Conservation (phyloP, 148 eudicot genomes). For the Talinum fruticosum region DNA sequence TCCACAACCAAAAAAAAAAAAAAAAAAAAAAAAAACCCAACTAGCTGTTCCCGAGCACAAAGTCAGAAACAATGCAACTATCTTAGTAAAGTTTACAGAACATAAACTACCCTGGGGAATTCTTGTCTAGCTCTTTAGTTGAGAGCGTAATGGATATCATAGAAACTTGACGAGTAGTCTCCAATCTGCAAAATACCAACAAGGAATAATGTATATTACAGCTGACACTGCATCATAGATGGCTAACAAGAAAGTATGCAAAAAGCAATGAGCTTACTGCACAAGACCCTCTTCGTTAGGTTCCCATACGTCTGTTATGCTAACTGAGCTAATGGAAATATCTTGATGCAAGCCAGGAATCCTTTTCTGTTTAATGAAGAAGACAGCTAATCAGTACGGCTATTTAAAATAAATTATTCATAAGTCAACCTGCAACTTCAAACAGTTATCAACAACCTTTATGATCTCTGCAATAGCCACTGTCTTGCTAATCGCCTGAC, state of each 20-base stretch:
- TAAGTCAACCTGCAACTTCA: neutral
- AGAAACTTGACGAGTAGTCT: conserved; percentile 90
- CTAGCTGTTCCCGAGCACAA: no score
- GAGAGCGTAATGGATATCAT: conserved; percentile 88
- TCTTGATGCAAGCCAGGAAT: conserved; percentile 80
- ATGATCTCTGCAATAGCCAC: conserved; percentile 84
- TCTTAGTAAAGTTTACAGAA: neutral
- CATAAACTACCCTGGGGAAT: conserved; percentile 72
- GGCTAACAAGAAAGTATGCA: neutral
- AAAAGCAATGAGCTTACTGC: conserved; percentile 47
- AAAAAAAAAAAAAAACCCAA: no score
- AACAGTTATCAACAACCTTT: conserved; percentile 43
- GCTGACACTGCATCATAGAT: no score
- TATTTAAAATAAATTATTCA: neutral
- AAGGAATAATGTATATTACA: neutral
- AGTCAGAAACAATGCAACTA: no score
- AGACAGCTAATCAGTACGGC: conserved; percentile 10
- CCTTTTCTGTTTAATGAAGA: conserved; percentile 54
- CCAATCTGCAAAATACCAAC: conserved; percentile 50
- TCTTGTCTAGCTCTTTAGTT: conserved; percentile 59
- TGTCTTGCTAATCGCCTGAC: conserved; percentile 92
- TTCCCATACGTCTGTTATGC: conserved; percentile 88
- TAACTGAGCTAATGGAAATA: conserved; percentile 73
- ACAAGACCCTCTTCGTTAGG: conserved; percentile 97
- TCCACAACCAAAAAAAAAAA: no score